Evolutionary conservation across 176 grass and related monocot genomes (phyloP).

Genomic region (Triticum turgidum): DNA sequence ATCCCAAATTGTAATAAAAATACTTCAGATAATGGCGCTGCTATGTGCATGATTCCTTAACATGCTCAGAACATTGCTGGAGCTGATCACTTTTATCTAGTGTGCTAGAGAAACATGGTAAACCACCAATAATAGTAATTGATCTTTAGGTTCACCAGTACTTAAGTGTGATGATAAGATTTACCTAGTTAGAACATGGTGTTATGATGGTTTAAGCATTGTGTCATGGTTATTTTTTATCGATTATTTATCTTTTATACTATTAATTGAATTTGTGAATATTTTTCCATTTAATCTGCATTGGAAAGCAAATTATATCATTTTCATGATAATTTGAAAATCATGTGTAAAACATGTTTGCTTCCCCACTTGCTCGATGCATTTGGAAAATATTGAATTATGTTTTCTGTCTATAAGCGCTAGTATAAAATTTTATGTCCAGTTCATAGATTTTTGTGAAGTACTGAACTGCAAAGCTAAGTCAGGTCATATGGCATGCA

Average conservation of each 20-base stretch:
- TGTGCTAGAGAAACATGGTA: neutral
- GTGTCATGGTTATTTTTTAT: neutral
- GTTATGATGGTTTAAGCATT: neutral
- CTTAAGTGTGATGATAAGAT: neutral
- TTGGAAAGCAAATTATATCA: neutral
- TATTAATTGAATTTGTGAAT: neutral
- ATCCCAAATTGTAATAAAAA: no score
- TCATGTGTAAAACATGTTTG: neutral
- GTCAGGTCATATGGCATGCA: constrained; percentile 4
- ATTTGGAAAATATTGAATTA: neutral
- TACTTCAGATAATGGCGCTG: neutral
- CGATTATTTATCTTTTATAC: neutral
- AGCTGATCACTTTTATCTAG: neutral
- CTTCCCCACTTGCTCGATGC: neutral
- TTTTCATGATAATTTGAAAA: neutral
- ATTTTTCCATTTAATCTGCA: neutral
- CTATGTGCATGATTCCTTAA: neutral
- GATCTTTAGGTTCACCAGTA: neutral
- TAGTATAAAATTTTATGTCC: neutral
- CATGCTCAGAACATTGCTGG: neutral
- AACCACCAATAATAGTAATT: neutral
- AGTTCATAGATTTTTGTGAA: neutral
- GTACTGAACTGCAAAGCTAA: neutral
- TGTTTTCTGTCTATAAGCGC: neutral
- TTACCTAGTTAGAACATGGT: neutral